Evolutionary conservation across 176 grass and related monocot species (phyloP).

Genomic region (Oryza australiensis): DNA sequence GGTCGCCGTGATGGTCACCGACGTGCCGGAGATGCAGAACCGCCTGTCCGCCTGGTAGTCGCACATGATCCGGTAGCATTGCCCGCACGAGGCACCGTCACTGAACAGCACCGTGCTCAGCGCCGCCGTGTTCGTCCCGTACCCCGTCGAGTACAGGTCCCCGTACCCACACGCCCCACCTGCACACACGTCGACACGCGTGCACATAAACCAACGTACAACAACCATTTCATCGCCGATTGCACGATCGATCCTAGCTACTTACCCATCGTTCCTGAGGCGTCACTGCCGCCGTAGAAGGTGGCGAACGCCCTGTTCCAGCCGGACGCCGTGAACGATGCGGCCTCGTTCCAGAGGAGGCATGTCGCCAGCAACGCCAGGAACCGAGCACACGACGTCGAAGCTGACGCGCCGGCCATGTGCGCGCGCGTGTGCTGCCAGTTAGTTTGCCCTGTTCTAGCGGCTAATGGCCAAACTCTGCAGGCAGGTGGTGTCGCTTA

Average conservation of each 20-base stretch:
- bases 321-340: constrained; percentile 40
- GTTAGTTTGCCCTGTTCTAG: background rate
- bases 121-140: constrained; percentile 90
- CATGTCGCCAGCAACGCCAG: constrained; percentile 15
- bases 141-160: constrained; percentile 74
- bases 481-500: background rate
- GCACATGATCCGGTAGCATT: constrained; percentile 72
- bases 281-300: constrained; percentile 79
- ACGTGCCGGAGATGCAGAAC: constrained; percentile 58
- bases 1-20: constrained; percentile 75
- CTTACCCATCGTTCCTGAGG: constrained; percentile 87
- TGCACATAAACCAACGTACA: too few relatives aligned
- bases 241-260: background rate
- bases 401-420: background rate
- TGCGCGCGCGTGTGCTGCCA: too few relatives aligned
- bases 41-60: constrained; percentile 34
- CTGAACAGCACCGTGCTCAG: constrained; percentile 91
- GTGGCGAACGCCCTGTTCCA: constrained; percentile 56
- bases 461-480: background rate
- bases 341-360: constrained; percentile 19
- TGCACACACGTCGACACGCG: background rate
- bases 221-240: background rate
- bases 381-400: background rate
- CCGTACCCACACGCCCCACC: constrained; percentile 90
- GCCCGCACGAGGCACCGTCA: constrained; percentile 61